phyloP scores from a whole-genome alignment of 768 basidiomycete genomes.

The Fomitopsis serialis region DNA sequence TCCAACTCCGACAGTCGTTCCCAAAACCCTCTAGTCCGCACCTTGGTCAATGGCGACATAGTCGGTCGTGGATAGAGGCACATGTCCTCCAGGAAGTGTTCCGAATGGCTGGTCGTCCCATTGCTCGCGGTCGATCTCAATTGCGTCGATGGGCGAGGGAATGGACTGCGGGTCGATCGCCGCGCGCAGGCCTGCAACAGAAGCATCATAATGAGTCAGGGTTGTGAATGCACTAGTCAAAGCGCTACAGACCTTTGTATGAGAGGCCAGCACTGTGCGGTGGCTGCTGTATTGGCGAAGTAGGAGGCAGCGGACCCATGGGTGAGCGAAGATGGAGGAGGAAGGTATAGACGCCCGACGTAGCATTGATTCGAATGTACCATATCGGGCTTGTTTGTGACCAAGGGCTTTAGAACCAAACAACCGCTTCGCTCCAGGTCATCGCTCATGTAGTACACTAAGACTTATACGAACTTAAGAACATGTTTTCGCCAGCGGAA shows the following conservation, averaged over 20 bases:
- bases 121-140: slow-evolving; percentile 72
- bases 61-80: slow-evolving; percentile 83
- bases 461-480: no score
- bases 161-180: slow-evolving; percentile 86
- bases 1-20: no score
- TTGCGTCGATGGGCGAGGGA: slow-evolving; percentile 81
- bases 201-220: slow-evolving; percentile 2
- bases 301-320: slow-evolving; percentile 12
- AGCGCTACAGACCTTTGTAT: slow-evolving; percentile 32
- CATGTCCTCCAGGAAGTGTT: slow-evolving; percentile 56
- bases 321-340: neutral
- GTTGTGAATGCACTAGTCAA: neutral
- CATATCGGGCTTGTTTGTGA: neutral
- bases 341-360: neutral
- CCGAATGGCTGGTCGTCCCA: slow-evolving; percentile 71
- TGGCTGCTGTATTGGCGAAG: slow-evolving; percentile 45
- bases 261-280: slow-evolving; percentile 53
- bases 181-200: slow-evolving; percentile 73
- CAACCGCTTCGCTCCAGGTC: slow-evolving; percentile 1
- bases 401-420: slow-evolving; percentile 3
- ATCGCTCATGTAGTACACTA: no score
- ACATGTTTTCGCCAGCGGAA: no score
- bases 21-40: no score
- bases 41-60: slow-evolving; percentile 92
- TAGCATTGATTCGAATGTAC: neutral